These are phyloP conservation scores for Flaveria bidentis DNA, from an alignment of 129 eudicot genomes.

Conservation along the genomic window DNA sequence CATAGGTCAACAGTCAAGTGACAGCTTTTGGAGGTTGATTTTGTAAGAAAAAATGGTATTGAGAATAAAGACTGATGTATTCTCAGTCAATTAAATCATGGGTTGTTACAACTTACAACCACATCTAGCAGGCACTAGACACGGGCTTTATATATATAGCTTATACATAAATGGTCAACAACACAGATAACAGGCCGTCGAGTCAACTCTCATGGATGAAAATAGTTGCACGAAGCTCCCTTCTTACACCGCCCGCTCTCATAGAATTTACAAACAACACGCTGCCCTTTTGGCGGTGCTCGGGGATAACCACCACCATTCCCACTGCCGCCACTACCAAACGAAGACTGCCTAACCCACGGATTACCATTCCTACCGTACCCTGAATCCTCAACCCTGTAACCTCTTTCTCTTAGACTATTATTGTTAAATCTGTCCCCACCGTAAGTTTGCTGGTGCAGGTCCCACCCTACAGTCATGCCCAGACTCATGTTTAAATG, in stretches of 20 bases:
- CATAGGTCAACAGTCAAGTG: neutral
- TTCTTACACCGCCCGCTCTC: conserved; percentile 73
- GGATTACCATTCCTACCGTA: conserved; percentile 44
- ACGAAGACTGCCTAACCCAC: conserved; percentile 45
- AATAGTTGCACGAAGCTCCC: conserved; percentile 71
- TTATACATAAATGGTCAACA: conserved; percentile 36
- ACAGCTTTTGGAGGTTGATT: neutral
- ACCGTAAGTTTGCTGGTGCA: conserved; percentile 24
- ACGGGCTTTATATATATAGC: conserved; percentile 29
- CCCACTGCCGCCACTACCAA: conserved; percentile 30
- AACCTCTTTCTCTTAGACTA: conserved; percentile 48
- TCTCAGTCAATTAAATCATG: conserved; percentile 34
- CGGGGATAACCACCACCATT: conserved; percentile 51
- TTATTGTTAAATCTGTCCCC: conserved; percentile 35
- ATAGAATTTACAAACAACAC: conserved; percentile 57
- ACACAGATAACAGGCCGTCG: neutral
- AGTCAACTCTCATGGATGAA: conserved; percentile 52
- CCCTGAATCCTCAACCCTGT: conserved; percentile 37
- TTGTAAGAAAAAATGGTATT: conserved; percentile 24
- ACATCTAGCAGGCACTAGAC: conserved; percentile 7
- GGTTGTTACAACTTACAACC: conserved; percentile 24
- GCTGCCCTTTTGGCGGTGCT: conserved; percentile 51
- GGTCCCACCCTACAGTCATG: conserved; percentile 39
- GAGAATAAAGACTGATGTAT: conserved; percentile 25
- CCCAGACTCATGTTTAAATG: conserved; percentile 29